phyloP scores from a whole-genome alignment of 1,284 basidiomycete genomes.

The Apiotrichum gracile region DNA sequence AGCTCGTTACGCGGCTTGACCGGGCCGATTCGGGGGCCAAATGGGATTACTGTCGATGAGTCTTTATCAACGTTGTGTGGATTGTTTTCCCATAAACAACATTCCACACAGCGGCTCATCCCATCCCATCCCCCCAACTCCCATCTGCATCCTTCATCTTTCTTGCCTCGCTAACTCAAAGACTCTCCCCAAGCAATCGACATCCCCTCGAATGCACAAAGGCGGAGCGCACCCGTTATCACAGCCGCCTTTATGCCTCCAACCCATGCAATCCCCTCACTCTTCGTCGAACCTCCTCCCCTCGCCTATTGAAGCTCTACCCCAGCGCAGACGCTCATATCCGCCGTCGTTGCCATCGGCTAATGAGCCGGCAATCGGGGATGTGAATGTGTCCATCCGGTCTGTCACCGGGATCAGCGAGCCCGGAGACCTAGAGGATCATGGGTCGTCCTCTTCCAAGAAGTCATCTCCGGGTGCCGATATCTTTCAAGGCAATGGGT shows the following conservation, averaged over 20 bases:
- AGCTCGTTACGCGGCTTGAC: background rate
- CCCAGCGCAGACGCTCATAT: too few species aligned
- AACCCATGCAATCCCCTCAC: too few species aligned
- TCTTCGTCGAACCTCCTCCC: slow-evolving; percentile 26
- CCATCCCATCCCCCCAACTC: background rate
- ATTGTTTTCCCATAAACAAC: background rate
- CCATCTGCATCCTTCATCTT: background rate
- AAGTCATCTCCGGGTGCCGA: background rate
- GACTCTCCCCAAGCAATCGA: background rate
- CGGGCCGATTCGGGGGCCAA: too few species aligned
- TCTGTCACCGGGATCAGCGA: too few species aligned
- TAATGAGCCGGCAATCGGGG: too few species aligned
- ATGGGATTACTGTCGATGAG: too few species aligned
- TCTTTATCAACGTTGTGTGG: background rate
- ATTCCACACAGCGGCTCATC: background rate
- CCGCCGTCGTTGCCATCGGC: too few species aligned
- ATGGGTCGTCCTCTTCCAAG: too few species aligned
- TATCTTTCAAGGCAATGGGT: slow-evolving; percentile 6
- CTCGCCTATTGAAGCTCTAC: slow-evolving; percentile 6
- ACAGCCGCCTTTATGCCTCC: slow-evolving; percentile 11
- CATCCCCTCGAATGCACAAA: background rate
- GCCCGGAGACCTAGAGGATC: too few species aligned
- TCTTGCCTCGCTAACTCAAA: background rate
- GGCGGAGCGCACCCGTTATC: slow-evolving; percentile 12
- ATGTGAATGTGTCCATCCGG: too few species aligned